These are phyloP conservation scores for Pseudozyma hubeiensis DNA, from an alignment of 1,284 basidiomycete species.

Conservation along the genomic window DNA sequence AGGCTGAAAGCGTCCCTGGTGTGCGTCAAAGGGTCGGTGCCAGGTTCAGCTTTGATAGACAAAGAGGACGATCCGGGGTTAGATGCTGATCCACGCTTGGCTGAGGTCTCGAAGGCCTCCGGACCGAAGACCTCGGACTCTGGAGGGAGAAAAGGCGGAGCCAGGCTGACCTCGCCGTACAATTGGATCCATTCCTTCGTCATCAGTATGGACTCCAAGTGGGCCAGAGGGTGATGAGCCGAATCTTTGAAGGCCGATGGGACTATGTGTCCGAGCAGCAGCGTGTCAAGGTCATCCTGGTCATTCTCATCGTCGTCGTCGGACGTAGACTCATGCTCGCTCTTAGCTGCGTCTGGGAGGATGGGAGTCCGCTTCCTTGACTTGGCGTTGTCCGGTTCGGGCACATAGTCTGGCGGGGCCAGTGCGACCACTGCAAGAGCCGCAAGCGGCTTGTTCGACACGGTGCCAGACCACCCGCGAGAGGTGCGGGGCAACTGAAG, in stretches of 20 bases:
- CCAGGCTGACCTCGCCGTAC: constrained; percentile 44
- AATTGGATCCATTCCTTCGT: constrained; percentile 41
- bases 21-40: background rate
- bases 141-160: constrained; percentile 39
- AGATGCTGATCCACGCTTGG: background rate
- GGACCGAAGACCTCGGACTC: constrained; percentile 20
- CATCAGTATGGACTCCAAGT: constrained; percentile 25
- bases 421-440: constrained; percentile 32
- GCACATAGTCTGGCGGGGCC: constrained; percentile 19
- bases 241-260: constrained; percentile 33
- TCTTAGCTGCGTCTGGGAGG: background rate
- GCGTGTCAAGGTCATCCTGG: constrained; percentile 13
- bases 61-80: background rate
- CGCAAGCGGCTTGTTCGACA: constrained; percentile 1
- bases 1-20: background rate
- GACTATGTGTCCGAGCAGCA: constrained; percentile 35
- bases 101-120: constrained; percentile 1
- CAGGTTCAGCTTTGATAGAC: constrained; percentile 5
- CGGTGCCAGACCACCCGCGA: background rate
- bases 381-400: background rate
- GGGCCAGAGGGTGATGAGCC: constrained; percentile 26
- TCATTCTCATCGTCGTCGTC: background rate
- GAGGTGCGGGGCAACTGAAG: constrained; percentile 12
- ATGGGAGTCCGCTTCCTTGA: background rate
- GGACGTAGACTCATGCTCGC: background rate